These are phyloP conservation scores for Dovyalis caffra DNA, from an alignment of 345 rosid genomes.

Conservation along the genomic window DNA sequence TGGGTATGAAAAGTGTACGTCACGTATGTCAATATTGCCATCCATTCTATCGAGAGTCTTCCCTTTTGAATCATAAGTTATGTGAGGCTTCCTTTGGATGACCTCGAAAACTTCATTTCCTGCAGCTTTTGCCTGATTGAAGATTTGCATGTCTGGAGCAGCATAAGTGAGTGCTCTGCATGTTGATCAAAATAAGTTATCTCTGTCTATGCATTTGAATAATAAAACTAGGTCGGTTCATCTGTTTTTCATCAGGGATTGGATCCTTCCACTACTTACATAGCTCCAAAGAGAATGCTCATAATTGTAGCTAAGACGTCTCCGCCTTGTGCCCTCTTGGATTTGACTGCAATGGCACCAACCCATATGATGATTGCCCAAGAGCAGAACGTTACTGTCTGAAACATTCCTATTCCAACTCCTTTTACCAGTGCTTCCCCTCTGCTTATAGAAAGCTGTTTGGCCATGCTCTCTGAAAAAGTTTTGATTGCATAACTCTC, in stretches of 20 bases:
- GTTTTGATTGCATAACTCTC: constrained; percentile 42
- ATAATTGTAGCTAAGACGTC: constrained; percentile 54
- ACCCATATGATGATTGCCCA: constrained; percentile 64
- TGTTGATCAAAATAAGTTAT: not conserved
- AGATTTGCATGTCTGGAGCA: constrained; percentile 66
- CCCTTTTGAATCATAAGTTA: constrained; percentile 31
- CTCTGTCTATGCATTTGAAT: too few species aligned
- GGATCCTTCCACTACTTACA: constrained; percentile 32
- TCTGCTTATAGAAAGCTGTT: constrained; percentile 41
- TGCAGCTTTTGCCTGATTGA: constrained; percentile 68
- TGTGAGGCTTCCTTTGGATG: constrained; percentile 43
- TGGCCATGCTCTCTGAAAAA: constrained; percentile 46
- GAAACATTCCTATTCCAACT: constrained; percentile 59
- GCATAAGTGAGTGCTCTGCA: constrained; percentile 63
- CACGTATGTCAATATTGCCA: constrained; percentile 46
- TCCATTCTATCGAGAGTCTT: constrained; percentile 24
- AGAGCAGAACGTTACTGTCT: constrained; percentile 49
- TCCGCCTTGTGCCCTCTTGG: constrained; percentile 46
- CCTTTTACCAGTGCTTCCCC: constrained; percentile 64
- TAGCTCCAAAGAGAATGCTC: constrained; percentile 67
- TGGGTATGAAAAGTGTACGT: constrained; percentile 55
- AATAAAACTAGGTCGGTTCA: too few species aligned
- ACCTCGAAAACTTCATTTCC: constrained; percentile 53
- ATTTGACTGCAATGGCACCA: constrained; percentile 50
- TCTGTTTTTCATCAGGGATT: too few species aligned